Evolutionary conservation across 495 filamentous ascomycete genomes (phyloP).

Genomic region (Recurvomyces mirabilis): DNA sequence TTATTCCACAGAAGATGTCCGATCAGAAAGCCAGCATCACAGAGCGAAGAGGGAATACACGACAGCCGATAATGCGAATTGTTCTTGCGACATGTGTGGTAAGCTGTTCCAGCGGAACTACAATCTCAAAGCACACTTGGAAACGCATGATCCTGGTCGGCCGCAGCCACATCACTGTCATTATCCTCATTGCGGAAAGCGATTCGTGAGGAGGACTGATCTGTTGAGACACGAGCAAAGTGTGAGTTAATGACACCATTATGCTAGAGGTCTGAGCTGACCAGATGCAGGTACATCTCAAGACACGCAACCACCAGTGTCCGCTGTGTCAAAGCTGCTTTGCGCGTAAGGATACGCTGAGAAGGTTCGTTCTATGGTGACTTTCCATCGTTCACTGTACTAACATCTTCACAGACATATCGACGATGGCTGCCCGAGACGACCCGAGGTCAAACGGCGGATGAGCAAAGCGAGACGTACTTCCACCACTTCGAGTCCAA

Average conservation of each 20-base stretch:
- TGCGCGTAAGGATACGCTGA: conserved; percentile 71
- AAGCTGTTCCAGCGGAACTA: conserved; percentile 76
- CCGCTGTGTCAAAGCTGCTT: conserved; percentile 62
- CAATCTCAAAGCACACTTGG: conserved; percentile 84
- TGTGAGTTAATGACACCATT: conserved; percentile 37
- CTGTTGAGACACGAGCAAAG: conserved; percentile 71
- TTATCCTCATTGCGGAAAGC: conserved; percentile 53
- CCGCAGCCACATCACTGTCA: conserved; percentile 60
- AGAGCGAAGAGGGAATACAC: conserved; percentile 7
- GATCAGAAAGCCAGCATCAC: neutral
- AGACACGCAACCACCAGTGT: conserved; percentile 59
- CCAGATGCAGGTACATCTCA: conserved; percentile 50
- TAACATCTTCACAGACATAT: conserved; percentile 45
- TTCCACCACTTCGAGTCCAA: neutral
- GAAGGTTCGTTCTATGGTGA: conserved; percentile 41
- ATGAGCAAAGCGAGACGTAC: neutral
- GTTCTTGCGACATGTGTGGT: conserved; percentile 64
- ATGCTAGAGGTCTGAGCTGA: neutral
- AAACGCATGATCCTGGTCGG: conserved; percentile 70
- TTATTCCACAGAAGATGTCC: conserved; percentile 1
- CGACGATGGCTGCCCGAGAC: conserved; percentile 68
- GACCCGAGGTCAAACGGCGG: conserved; percentile 42
- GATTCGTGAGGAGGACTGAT: conserved; percentile 76
- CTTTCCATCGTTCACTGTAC: neutral
- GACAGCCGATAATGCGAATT: conserved; percentile 55